A percentile compares a stretch with the other conserved stretches of the same genome.
Conservation (phyloP, 2,329 filamentous ascomycete genomes). For the Aspergillus cejpii region DNA sequence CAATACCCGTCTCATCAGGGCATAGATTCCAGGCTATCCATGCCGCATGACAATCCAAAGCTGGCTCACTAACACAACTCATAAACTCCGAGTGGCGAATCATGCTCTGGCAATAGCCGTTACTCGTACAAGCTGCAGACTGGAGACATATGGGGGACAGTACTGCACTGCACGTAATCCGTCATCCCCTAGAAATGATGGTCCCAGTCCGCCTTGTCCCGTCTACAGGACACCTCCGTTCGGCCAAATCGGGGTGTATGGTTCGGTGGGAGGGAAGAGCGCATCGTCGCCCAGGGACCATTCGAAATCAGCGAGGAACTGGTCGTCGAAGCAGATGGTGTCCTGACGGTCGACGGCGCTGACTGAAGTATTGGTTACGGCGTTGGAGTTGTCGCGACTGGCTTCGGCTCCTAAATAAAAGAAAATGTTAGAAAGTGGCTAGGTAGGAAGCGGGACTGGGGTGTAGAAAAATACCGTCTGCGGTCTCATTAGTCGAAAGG, state of each 20-base stretch:
- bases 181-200: no score
- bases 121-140: no score
- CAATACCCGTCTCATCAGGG: no score
- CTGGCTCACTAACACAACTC: no score
- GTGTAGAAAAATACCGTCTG: constrained; percentile 14
- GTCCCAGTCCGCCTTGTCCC: no score
- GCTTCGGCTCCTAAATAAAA: constrained; percentile 10
- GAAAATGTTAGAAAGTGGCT: background rate
- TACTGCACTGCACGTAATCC: no score
- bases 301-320: constrained; percentile 36
- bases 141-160: no score
- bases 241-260: constrained; percentile 18
- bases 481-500: constrained; percentile 9
- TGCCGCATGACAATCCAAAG: no score
- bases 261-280: constrained; percentile 23
- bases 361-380: constrained; percentile 1
- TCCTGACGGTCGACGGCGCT: constrained; percentile 14
- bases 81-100: no score
- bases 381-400: constrained; percentile 4
- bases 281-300: constrained; percentile 33
- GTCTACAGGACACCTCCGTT: background rate
- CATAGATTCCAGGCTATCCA: no score
- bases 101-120: no score
- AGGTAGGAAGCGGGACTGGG: background rate
- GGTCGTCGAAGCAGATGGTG: constrained; percentile 29